Base-by-base conservation (phyloP, 768 basidiomycete species). In the Pleurotus sapidus region DNA sequence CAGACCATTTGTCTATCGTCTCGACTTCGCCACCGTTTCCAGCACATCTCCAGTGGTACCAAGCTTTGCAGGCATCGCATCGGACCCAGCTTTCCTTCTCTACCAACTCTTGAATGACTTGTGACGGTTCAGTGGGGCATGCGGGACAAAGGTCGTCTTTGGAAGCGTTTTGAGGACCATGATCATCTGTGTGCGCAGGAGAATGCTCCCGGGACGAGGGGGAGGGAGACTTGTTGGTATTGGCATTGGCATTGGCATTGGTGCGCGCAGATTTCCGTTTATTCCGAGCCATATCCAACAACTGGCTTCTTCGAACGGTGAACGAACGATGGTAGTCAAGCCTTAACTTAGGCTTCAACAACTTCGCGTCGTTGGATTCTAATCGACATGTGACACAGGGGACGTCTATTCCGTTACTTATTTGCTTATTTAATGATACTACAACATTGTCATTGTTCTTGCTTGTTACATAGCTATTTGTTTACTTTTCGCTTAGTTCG, bases 1-100 rank as follows among this genome's bases (percentile, higher is more conserved):
- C 84, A 63, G 64, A 89, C 91, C 88, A 92, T 78, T 89, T 92
- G 68, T 91, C 89, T 57, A 93, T 82, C 12, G 77, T 76, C 37
- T 85, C 83, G 9, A 87, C 76, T 59, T 87, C 85, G 39, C 78
- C 78, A 12, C 82, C 82, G 45, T 84, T 80, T 23, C 88, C 87
- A 12, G 82, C 88, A 70, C 91, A 93, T 58, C 81, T 75, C 89
- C 90, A 93, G 66, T 93, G 90, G 67, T 84, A 93, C 91, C 90
- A 93, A 27, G 75, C 80, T 70, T 87, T 87, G 76, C 89, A 92
- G 18, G 80, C 79, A 64, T 93, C 91, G 67, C 93, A 95, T 60
- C 84, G 74, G 56, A 94, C 84, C 93, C 92, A 95, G 64, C 75
- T 84, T 61, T 91, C 89, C 67, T 87, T 87, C 60, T 83, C 80